These are phyloP conservation scores for Pyrenophora teres DNA, from an alignment of 2,329 filamentous ascomycete genomes.

Conservation along the genomic window DNA sequence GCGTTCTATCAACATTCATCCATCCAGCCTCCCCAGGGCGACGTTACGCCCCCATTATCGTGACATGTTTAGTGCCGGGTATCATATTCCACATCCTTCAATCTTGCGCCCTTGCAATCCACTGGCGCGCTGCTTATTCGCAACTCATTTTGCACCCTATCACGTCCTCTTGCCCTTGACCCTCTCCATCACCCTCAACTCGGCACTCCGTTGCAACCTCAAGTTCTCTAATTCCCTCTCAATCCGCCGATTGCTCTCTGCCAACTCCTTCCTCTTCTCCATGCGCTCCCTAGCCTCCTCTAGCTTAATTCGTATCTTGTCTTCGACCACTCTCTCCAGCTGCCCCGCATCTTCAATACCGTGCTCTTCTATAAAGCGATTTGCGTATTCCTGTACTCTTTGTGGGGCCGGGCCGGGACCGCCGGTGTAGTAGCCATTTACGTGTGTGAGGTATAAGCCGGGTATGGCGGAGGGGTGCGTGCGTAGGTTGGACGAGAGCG, in stretches of 20 bases:
- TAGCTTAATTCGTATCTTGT: slow-evolving; percentile 41
- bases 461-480: slow-evolving; percentile 51
- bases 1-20: too few species aligned
- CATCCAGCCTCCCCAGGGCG: neutral
- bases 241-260: slow-evolving; percentile 50
- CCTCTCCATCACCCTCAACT: slow-evolving; percentile 52
- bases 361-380: slow-evolving; percentile 48
- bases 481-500: slow-evolving; percentile 50
- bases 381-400: slow-evolving; percentile 44
- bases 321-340: slow-evolving; percentile 42
- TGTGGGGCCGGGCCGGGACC: slow-evolving; percentile 50
- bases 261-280: slow-evolving; percentile 47
- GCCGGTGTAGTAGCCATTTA: slow-evolving; percentile 54
- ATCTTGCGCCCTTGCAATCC: neutral
- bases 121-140: neutral
- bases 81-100: slow-evolving; percentile 1
- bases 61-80: slow-evolving; percentile 14
- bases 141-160: neutral
- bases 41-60: neutral
- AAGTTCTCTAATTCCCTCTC: slow-evolving; percentile 51
- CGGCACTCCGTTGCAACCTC: slow-evolving; percentile 51
- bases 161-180: slow-evolving; percentile 43
- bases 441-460: slow-evolving; percentile 53
- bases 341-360: slow-evolving; percentile 43
- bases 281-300: slow-evolving; percentile 47